Conservation (phyloP, 352 stramenopile species). For the Elongisporangium prolatum region DNA sequence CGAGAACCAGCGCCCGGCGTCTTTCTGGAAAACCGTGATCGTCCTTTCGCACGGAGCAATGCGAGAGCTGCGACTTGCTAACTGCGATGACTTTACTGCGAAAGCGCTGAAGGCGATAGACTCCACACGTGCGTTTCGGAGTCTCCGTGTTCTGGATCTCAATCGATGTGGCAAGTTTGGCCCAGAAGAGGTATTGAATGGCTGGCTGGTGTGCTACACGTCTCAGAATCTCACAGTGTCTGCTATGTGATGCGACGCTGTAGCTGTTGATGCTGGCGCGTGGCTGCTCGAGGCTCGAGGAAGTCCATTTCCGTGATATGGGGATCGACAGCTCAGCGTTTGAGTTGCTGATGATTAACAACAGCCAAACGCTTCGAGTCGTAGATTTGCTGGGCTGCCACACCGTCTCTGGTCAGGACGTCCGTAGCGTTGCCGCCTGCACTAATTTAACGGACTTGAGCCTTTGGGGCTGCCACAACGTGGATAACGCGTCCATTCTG, state of each 20-base stretch:
- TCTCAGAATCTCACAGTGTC: background rate
- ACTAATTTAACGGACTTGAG: conserved; percentile 47
- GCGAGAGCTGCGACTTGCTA: conserved; percentile 46
- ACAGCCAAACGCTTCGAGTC: conserved; percentile 40
- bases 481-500: conserved; percentile 67
- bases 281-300: conserved; percentile 42
- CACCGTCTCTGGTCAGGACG: conserved; percentile 49
- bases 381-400: conserved; percentile 79
- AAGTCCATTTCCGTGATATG: conserved; percentile 73
- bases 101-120: conserved; percentile 9
- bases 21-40: conserved; percentile 60
- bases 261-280: conserved; percentile 28
- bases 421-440: conserved; percentile 36
- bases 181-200: conserved; percentile 17
- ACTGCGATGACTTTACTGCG: conserved; percentile 40
- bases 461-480: conserved; percentile 74
- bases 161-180: conserved; percentile 44
- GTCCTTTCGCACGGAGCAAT: conserved; percentile 16
- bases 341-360: conserved; percentile 37
- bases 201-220: background rate
- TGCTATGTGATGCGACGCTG: background rate
- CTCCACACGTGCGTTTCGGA: background rate
- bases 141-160: conserved; percentile 55
- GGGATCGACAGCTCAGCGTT: conserved; percentile 49
- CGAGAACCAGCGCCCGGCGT: background rate